These are phyloP conservation scores for Candida tammaniensis DNA, from an alignment of 805 yeast species.

Conservation along the genomic window DNA sequence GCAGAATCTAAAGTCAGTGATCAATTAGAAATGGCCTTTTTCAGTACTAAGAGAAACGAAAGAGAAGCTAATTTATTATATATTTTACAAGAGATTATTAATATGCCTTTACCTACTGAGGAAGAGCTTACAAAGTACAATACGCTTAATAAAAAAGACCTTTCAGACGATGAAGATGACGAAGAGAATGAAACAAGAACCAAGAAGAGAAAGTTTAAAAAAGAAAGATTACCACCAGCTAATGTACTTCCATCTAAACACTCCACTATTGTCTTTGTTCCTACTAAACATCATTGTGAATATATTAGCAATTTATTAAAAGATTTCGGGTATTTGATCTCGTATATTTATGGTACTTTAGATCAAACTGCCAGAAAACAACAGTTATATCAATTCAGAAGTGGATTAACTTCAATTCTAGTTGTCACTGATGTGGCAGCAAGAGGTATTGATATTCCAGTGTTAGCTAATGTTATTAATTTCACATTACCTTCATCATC, in stretches of 20 bases:
- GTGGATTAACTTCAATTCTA: constrained; percentile 78
- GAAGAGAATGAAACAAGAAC: constrained; percentile 27
- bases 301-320: constrained; percentile 70
- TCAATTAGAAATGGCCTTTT: constrained; percentile 83
- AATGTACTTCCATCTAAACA: constrained; percentile 78
- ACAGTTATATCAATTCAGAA: constrained; percentile 79
- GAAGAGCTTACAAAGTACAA: constrained; percentile 61
- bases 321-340: constrained; percentile 79
- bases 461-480: constrained; percentile 91
- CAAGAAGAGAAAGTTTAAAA: constrained; percentile 41
- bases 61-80: constrained; percentile 83
- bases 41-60: constrained; percentile 78
- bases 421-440: constrained; percentile 99
- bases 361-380: constrained; percentile 94
- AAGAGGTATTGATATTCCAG: constrained; percentile 97
- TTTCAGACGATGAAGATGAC: constrained; percentile 47
- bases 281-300: constrained; percentile 97
- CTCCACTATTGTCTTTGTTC: constrained; percentile 92
- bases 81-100: constrained; percentile 78
- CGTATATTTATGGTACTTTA: constrained; percentile 90
- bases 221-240: constrained; percentile 69
- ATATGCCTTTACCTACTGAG: constrained; percentile 74
- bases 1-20: constrained; percentile 90
- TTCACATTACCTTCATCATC: constrained; percentile 89
- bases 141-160: constrained; percentile 46